Base-by-base conservation (phyloP, 306 rosid species). In the Quercus variabilis region DNA sequence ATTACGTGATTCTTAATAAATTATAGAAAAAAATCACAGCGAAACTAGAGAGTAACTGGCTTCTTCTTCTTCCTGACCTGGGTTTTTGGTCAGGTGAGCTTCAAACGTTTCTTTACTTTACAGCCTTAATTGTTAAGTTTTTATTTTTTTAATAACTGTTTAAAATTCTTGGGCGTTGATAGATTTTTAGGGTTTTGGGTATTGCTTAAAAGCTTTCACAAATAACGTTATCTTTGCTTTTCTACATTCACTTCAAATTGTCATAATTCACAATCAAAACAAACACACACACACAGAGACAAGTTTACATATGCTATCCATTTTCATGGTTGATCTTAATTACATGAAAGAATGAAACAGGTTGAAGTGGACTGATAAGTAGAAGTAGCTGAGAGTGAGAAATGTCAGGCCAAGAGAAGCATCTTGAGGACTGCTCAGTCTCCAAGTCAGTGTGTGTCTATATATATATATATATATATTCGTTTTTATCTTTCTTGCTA, bases 381-480 rank as follows among this genome's bases (percentile, higher is more conserved):
- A 12, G 54, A 49, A 49, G 54, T 12, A 49, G 54, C 54, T 12
- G 54, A 14, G 69, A 63, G 55, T 19, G 69, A 33, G 72, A 38
- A 51, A 94, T 92, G 99, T 91, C 83, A 60, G 76, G 85, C 70
- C 88, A 94, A 83, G 99, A 91, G 77, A 78, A 94, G 87, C 91
- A 94, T 63, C 88, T 92, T 62, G 97, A 90, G 79, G 97, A 94
- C 19, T 92, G 99, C 81, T 91, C 99, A 1, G 97, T 94, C 73
- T 83, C 97, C 83, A 92, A 94, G 97, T 92, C 20, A 82, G 92
- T 85, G 23, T 13, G 73, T 69, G 46, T 71, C 59, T 54, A 33
- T 7, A 41, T 41, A 38, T 38, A 38, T n/a, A 38, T 35, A 35
- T 35, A 35, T 38, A 33, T 38, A 38, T 41, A 41, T 41, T 33